phyloP scores from a whole-genome alignment of 768 basidiomycete species.

The Leccinum sublutescens region DNA sequence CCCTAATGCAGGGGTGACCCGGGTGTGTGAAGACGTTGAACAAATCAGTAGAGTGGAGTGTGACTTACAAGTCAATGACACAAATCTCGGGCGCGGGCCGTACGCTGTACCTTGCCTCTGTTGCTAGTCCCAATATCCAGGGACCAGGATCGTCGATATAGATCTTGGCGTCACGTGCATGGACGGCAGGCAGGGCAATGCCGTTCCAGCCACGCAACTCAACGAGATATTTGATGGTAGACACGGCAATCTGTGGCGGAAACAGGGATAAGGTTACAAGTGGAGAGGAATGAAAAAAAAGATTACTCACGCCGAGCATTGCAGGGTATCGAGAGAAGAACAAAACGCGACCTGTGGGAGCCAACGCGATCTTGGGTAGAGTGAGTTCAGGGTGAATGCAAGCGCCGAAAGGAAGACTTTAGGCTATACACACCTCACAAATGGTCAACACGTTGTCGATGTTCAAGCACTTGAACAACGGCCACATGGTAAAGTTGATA shows the following conservation, averaged over 20 bases:
- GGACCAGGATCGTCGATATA: constrained; percentile 96
- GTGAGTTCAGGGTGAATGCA: neutral
- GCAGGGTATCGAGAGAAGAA: constrained; percentile 89
- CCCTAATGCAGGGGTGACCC: constrained; percentile 39
- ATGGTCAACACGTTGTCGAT: constrained; percentile 92
- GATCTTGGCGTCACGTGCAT: constrained; percentile 88
- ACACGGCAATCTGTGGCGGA: constrained; percentile 69
- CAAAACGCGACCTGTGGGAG: constrained; percentile 81
- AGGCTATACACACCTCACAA: constrained; percentile 61
- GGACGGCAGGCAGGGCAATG: constrained; percentile 76
- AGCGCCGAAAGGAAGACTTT: neutral
- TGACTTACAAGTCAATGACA: constrained; percentile 77
- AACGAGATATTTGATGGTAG: constrained; percentile 86
- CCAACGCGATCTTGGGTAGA: constrained; percentile 65
- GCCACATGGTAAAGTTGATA: constrained; percentile 97
- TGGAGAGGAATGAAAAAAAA: neutral
- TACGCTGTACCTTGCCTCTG: constrained; percentile 78
- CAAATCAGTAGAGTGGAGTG: neutral
- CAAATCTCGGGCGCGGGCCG: constrained; percentile 79
- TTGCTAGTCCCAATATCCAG: constrained; percentile 90
- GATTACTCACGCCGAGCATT: constrained; percentile 72
- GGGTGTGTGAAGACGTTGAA: constrained; percentile 6
- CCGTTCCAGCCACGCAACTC: constrained; percentile 94
- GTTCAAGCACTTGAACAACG: constrained; percentile 88
- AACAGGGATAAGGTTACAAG: constrained; percentile 1